A percentile compares a stretch with the other conserved stretches of the same genome.
Conservation (phyloP, 805 yeast species). For the Isabelozyma pseudorhagii region DNA sequence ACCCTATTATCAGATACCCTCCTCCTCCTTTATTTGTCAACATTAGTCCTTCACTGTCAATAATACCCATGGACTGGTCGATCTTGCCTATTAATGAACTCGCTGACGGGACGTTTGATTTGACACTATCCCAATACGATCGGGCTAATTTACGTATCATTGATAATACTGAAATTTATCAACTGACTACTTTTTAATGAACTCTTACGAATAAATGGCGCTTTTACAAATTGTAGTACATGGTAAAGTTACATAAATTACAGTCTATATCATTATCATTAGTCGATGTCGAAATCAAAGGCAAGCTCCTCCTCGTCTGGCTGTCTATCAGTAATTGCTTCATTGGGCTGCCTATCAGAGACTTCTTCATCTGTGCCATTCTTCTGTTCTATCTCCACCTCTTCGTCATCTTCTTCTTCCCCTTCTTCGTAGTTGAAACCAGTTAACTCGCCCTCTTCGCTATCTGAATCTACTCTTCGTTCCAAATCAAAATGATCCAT, state of each 20-base stretch:
- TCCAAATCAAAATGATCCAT: not conserved
- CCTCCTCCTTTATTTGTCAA: not conserved
- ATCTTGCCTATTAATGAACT: conserved; percentile 19
- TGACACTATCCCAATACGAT: not conserved
- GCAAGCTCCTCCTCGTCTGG: conserved; percentile 10
- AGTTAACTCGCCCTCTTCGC: not conserved
- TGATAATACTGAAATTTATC: not conserved
- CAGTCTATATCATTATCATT: not conserved
- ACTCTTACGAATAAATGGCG: not conserved
- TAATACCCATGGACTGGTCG: conserved; percentile 30
- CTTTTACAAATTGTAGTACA: no score
- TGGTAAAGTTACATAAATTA: not conserved
- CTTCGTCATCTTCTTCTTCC: conserved; percentile 6
- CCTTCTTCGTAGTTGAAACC: not conserved
- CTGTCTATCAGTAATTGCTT: not conserved
- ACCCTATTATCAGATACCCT: not conserved
- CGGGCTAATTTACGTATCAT: not conserved
- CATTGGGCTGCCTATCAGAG: not conserved
- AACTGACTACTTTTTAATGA: not conserved
- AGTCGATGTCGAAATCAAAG: conserved; percentile 26
- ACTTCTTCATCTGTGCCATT: not conserved
- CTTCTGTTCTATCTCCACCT: not conserved
- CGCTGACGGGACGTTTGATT: not conserved
- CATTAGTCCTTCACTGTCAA: conserved; percentile 8
- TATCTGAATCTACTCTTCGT: not conserved